Evolutionary conservation across 768 basidiomycete species (phyloP).

Genomic region (Mycena chlorophos): DNA sequence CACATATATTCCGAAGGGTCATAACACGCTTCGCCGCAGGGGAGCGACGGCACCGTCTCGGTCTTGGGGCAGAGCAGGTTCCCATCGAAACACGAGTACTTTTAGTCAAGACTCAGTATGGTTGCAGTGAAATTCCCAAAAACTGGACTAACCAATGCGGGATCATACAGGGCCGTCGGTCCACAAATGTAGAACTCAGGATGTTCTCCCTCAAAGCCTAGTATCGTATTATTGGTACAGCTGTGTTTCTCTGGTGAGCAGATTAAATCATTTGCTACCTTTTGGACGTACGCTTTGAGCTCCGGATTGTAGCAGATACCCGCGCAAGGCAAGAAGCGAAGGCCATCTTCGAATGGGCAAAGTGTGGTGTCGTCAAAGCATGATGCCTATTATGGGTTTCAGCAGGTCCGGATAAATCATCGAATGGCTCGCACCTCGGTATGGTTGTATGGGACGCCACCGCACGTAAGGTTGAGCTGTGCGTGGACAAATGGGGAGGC

Average conservation of each 20-base stretch:
- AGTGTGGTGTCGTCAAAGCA: slow-evolving; percentile 17
- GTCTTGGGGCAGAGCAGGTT: slow-evolving; percentile 13
- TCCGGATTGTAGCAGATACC: slow-evolving; percentile 13
- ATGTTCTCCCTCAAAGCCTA: too few relatives aligned
- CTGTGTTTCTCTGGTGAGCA: slow-evolving; percentile 2
- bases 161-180: slow-evolving; percentile 3
- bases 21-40: slow-evolving; percentile 9
- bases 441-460: background rate
- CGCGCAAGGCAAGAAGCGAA: slow-evolving; percentile 6
- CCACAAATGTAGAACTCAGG: slow-evolving; percentile 9
- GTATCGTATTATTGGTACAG: slow-evolving; percentile 10
- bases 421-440: background rate
- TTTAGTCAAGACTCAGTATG: background rate
- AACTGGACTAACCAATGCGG: slow-evolving; percentile 2
- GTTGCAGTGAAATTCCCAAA: background rate
- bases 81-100: slow-evolving; percentile 15
- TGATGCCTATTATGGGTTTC: slow-evolving; percentile 6
- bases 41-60: slow-evolving; percentile 1
- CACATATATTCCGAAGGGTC: slow-evolving; percentile 8
- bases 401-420: background rate
- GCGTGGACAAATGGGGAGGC: background rate
- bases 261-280: background rate
- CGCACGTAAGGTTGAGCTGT: background rate
- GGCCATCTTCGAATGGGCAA: slow-evolving; percentile 17
- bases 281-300: slow-evolving; percentile 2